Percentiles rank a stretch among this genome's conserved stretches.
Conservation (phyloP, 257 asterid genomes). For the Mitragyna speciosa region DNA sequence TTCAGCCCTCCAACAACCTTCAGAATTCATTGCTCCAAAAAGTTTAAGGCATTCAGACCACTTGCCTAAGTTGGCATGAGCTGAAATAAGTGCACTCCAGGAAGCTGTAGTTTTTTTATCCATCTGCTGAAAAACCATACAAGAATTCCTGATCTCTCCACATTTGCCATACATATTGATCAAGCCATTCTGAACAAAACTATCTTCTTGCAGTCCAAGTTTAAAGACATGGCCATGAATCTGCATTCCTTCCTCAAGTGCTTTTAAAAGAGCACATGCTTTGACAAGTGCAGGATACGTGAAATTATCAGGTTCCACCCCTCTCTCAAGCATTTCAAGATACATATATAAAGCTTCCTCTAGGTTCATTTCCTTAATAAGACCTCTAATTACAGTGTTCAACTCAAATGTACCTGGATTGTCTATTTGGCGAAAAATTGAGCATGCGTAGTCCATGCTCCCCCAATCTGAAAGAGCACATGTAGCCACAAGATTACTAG, state of each 20-base stretch:
- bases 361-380: constrained; percentile 43
- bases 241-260: constrained; percentile 47
- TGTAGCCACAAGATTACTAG: constrained; percentile 66
- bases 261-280: constrained; percentile 48
- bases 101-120: constrained; percentile 64
- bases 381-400: constrained; percentile 67
- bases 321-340: constrained; percentile 59
- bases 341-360: constrained; percentile 47
- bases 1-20: constrained; percentile 60
- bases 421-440: constrained; percentile 50
- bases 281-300: constrained; percentile 66
- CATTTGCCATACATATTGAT: constrained; percentile 80
- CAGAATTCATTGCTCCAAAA: constrained; percentile 46
- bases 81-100: constrained; percentile 81
- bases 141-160: constrained; percentile 38
- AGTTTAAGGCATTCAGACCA: constrained; percentile 65
- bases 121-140: constrained; percentile 50
- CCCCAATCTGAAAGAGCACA: constrained; percentile 85
- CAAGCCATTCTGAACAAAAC: constrained; percentile 67
- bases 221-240: constrained; percentile 68
- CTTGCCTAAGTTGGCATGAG: constrained; percentile 52
- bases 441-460: constrained; percentile 81
- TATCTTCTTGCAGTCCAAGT: constrained; percentile 57
- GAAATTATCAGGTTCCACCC: constrained; percentile 56
- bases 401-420: constrained; percentile 66